phyloP scores from a whole-genome alignment of 805 yeast genomes.

The Hanseniaspora opuntiae region DNA sequence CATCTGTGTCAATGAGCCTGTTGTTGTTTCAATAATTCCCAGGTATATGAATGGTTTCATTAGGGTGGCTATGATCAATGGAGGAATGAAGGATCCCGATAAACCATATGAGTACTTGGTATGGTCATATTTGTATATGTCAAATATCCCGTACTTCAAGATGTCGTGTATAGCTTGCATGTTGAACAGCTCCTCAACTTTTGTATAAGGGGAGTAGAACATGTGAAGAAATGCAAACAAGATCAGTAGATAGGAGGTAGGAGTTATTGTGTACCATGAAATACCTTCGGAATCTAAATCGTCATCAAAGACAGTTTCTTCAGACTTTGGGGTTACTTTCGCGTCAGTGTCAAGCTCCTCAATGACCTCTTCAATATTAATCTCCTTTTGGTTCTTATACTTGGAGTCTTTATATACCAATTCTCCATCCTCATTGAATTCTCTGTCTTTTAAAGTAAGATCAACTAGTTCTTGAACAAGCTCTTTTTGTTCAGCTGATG shows the following conservation, averaged over 20 bases:
- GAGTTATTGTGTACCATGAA: slow-evolving; percentile 5
- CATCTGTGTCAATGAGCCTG: slow-evolving; percentile 10
- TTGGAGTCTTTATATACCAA: slow-evolving; percentile 5
- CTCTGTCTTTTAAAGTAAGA: slow-evolving; percentile 2
- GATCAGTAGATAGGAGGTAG: slow-evolving; percentile 27
- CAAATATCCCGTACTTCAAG: slow-evolving; percentile 41
- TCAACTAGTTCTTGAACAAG: slow-evolving; percentile 9
- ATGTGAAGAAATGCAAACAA: slow-evolving; percentile 38
- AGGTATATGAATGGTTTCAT: slow-evolving; percentile 28
- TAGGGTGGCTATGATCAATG: slow-evolving; percentile 38
- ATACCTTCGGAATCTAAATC: background rate
- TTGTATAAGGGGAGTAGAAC: slow-evolving; percentile 61
- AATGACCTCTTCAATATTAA: slow-evolving; percentile 18
- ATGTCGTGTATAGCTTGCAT: slow-evolving; percentile 82
- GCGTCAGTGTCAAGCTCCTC: slow-evolving; percentile 15
- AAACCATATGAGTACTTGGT: slow-evolving; percentile 73
- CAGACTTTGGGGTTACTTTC: slow-evolving; percentile 5
- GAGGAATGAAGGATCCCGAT: slow-evolving; percentile 72
- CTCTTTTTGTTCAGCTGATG: slow-evolving; percentile 5
- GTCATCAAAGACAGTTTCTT: background rate
- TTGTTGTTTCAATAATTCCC: slow-evolving; percentile 9
- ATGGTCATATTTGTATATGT: slow-evolving; percentile 51
- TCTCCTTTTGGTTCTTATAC: slow-evolving; percentile 13
- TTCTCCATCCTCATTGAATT: slow-evolving; percentile 6
- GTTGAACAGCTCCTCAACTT: slow-evolving; percentile 89